Evolutionary conservation across 139 green algal species (phyloP), one percentile per base, ranked within the genome.

Genomic region (Chlorella vulgaris): DNA sequence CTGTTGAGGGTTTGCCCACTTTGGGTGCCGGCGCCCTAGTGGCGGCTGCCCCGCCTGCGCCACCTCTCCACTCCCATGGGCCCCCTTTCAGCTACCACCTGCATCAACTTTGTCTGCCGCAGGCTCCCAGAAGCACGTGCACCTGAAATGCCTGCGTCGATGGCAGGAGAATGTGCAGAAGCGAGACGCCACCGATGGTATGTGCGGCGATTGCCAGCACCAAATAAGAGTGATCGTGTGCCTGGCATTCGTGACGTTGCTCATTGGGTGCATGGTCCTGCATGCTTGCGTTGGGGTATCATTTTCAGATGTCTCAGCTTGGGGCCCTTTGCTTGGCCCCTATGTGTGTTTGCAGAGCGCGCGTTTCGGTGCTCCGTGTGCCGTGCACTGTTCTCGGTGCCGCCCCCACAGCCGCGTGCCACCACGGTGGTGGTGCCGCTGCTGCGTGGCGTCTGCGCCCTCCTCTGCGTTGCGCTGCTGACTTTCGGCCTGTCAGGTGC

Each of bases 121-220:
- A 90, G 86, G 86, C 26, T 88, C 86, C 0, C 86, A 90, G 26
- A 33, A 63, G 31, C 82, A 84, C 22, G 80, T 90, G 6, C 86
- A 90, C 86, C 15, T 84, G 18, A 83, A 88, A 50, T 90, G 86
- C 74, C 78, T 90, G 39, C 80, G 86, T 1, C 75, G 43, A 1
- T 90, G 86, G 86, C 86, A 90, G 40, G 78, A 84, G 39, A 75
- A 75, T 15, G 73, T 82, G 31, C 74, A 83, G 53, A 65, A 69
- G 47, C 79, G 42, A 0, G 18, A 86, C 43, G 6, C 35, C 21
- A 33, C 1, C 0, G 82, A 87, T n/a, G 78, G 66, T 85, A 38
- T 29, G 70, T 21, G n/a, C n/a, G n/a, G n/a, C n/a, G n/a, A n/a
- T n/a, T n/a, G n/a, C n/a, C n/a, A n/a, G n/a, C n/a, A n/a, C n/a